Evolutionary conservation across 345 rosid genomes (phyloP), one percentile per base, ranked within the genome.

Genomic region (Linum usitatissimum): DNA sequence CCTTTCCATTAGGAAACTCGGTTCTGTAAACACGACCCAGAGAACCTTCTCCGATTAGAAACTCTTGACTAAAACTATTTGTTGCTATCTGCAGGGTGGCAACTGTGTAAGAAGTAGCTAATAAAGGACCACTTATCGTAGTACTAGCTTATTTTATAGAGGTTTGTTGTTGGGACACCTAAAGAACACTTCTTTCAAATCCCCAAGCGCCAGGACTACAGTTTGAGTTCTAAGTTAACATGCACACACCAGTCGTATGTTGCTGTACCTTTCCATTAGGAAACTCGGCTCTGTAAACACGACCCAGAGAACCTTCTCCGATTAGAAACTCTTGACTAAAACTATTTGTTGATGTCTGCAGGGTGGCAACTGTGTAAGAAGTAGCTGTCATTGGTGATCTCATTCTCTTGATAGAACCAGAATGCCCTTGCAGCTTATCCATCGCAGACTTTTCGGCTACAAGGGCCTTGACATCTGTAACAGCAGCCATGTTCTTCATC

Each of bases 271-370:
- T 94, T 72, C 95, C 95, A 31, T 82, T 85, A 18, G 88, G 78
- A 62, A 94, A 86, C 62, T 88, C 97, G 64, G 89, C 99, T 71
- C 64, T 83, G 79, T 94, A 94, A 63, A 94, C 99, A 66, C 99
- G 97, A 65, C 99, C 99, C 12, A 90, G 73, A 64, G 97, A 94
- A 59, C 99, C 99, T 86, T 94, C 99, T 60, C 99, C 97, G 4
- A 94, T 70, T 59, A 94, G 76, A 76, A 70, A 78, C 71, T 94
- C 99, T 79, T 90, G 99, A 70, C 93, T 79, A 64, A 94, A 90
- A 79, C 99, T 94, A 76, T 85, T 90, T 30, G 97, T 86, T 63
- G 93, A 89, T 17, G 81, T 76, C 77, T 94, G 99, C 30, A 94
- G 88, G 68, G 96, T 73, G 21, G 96, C 95, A 56, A 90, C 90